phyloP scores from a whole-genome alignment of 345 rosid genomes.

The Psidium friedrichsthalianum region DNA sequence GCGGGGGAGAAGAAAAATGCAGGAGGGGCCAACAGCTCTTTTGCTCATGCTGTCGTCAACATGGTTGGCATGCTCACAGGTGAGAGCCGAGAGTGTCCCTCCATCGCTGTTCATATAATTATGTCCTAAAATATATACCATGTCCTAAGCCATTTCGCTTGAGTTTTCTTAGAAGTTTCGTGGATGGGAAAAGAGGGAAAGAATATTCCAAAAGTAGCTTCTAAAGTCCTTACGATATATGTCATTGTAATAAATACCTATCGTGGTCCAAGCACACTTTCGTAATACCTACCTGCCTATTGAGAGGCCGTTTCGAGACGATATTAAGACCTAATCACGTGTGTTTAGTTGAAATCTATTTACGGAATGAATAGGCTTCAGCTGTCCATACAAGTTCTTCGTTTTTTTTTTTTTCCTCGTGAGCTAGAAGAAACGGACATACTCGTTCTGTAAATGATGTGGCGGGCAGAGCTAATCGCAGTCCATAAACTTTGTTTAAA shows the following conservation, averaged over 20 bases:
- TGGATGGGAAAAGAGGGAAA: neutral
- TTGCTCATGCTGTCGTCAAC: conserved; percentile 59
- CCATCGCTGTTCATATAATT: neutral
- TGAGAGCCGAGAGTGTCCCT: neutral
- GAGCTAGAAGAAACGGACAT: neutral
- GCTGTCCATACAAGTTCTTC: neutral
- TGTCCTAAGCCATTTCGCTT: neutral
- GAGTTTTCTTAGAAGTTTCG: neutral
- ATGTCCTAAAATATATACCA: neutral
- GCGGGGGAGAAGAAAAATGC: neutral
- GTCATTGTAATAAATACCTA: neutral
- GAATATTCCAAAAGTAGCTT: neutral
- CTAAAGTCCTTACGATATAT: no score
- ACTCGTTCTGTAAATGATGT: neutral
- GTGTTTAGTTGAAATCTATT: neutral
- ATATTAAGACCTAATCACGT: neutral
- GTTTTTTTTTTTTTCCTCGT: neutral
- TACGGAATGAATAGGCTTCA: neutral
- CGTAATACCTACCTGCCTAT: neutral
- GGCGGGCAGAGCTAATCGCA: fast-evolving
- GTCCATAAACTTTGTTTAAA: neutral
- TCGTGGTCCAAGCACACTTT: neutral
- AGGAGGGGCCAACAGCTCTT: conserved; percentile 27
- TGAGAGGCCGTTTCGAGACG: neutral
- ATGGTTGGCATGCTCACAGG: conserved; percentile 91